Percentiles rank a stretch among this genome's conserved stretches.
Conservation (phyloP, 345 rosid species). For the Boechera retrofracta region DNA sequence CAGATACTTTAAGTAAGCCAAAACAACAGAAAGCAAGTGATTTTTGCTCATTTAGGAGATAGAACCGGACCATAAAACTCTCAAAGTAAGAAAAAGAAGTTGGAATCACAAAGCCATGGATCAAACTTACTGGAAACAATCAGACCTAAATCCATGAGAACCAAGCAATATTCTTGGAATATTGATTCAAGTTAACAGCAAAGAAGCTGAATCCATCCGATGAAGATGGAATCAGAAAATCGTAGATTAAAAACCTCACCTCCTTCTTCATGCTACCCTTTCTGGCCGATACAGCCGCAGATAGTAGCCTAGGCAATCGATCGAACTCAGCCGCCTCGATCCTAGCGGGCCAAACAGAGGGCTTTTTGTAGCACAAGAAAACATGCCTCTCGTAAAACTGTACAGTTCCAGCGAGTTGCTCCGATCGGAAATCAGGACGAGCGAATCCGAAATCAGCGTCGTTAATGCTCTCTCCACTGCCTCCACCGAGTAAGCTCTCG, state of each 20-base stretch:
- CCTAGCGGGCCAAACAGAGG: constrained; percentile 92
- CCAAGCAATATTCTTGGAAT: not conserved
- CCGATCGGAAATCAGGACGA: constrained; percentile 74
- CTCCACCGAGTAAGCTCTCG: constrained; percentile 64
- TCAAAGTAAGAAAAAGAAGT: not conserved
- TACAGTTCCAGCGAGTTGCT: constrained; percentile 76
- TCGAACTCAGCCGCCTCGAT: constrained; percentile 99
- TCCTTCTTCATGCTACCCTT: constrained; percentile 71
- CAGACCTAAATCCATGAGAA: constrained; percentile 15
- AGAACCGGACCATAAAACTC: constrained; percentile 2
- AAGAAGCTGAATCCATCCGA: constrained; percentile 10
- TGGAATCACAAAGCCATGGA: constrained; percentile 7
- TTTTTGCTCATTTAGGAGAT: constrained; percentile 6
- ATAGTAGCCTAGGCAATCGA: constrained; percentile 93
- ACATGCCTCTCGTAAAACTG: constrained; percentile 87
- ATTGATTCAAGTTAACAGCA: not conserved
- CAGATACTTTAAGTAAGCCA: constrained; percentile 13
- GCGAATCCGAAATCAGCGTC: constrained; percentile 82
- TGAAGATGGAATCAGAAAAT: constrained; percentile 16
- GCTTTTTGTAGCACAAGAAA: constrained; percentile 92
- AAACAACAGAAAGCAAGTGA: not conserved
- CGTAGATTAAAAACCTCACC: constrained; percentile 44
- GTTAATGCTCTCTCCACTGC: constrained; percentile 45
- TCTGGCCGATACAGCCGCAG: constrained; percentile 75
- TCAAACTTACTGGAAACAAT: not conserved